These are phyloP conservation scores for Isatis tinctoria DNA, from an alignment of 345 rosid species.

Conservation along the genomic window DNA sequence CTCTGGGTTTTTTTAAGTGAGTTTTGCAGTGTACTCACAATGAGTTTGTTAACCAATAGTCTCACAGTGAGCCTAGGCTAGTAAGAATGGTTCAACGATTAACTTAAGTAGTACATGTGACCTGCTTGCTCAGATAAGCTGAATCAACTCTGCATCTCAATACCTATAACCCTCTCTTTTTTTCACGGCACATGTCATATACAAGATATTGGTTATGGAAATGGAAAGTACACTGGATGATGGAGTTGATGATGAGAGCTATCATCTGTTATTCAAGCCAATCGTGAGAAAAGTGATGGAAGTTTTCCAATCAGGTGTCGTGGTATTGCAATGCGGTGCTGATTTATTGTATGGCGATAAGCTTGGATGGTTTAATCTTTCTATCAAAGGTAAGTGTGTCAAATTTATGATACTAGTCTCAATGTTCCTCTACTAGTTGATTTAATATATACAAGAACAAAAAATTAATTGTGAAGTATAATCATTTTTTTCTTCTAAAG, in stretches of 20 bases:
- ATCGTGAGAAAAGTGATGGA: constrained; percentile 65
- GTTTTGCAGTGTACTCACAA: too few relatives aligned
- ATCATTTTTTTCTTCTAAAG: too few relatives aligned
- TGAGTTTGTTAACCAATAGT: too few relatives aligned
- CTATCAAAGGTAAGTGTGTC: constrained; percentile 76
- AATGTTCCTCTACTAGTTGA: constrained; percentile 64
- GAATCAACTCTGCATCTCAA: too few relatives aligned
- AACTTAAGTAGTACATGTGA: too few relatives aligned
- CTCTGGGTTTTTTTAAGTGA: too few relatives aligned
- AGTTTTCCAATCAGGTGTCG: constrained; percentile 59
- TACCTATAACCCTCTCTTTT: too few relatives aligned
- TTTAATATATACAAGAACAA: too few relatives aligned
- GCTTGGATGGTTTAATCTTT: constrained; percentile 66
- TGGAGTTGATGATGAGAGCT: constrained; percentile 74
- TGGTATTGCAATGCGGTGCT: constrained; percentile 67
- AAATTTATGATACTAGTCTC: constrained; percentile 67
- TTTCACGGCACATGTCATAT: constrained; percentile 63
- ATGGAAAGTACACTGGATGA: constrained; percentile 64
- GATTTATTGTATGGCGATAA: constrained; percentile 69
- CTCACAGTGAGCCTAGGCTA: too few relatives aligned
- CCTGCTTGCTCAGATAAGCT: too few relatives aligned
- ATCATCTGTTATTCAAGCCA: constrained; percentile 63
- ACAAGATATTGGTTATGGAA: constrained; percentile 49
- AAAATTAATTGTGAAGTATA: too few relatives aligned
- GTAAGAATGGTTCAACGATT: too few relatives aligned